A percentile compares a stretch with the other conserved stretches of the same genome.
phyloP scores from a whole-genome alignment of 345 rosid genomes.

The Jatropha curcas region DNA sequence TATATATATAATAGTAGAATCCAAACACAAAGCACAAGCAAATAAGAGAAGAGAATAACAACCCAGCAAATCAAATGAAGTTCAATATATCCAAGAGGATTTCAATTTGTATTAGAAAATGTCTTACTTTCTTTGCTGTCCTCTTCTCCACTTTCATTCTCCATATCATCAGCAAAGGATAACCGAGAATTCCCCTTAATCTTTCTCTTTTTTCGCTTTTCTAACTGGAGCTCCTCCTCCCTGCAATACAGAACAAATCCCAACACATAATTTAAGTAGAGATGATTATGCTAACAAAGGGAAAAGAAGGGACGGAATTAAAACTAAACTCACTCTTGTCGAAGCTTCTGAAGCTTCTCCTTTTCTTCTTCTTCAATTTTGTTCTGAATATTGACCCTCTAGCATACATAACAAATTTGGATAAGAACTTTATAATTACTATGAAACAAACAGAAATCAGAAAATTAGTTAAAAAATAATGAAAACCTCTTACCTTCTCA shows the following conservation, averaged over 20 bases:
- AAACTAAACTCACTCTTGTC: constrained; percentile 74
- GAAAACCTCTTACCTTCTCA: constrained; percentile 88
- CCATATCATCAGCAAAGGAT: constrained; percentile 86
- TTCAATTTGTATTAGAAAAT: constrained; percentile 15
- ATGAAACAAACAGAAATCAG: background rate
- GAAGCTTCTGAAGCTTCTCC: constrained; percentile 92
- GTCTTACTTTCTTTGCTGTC: constrained; percentile 52
- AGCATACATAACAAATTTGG: background rate
- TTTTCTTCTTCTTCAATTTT: constrained; percentile 97
- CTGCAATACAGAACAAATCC: constrained; percentile 31
- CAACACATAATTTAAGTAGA: constrained; percentile 9
- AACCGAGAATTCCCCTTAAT: constrained; percentile 69
- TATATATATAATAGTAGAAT: too few relatives aligned
- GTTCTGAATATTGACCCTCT: constrained; percentile 93
- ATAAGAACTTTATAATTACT: background rate
- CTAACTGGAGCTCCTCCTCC: constrained; percentile 87
- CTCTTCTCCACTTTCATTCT: constrained; percentile 76
- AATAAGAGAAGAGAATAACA: background rate
- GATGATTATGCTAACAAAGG: background rate
- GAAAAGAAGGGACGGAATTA: background rate
- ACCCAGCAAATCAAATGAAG: background rate
- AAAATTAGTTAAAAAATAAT: background rate
- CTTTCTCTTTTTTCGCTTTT: constrained; percentile 91
- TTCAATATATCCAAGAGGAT: background rate
- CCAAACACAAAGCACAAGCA: background rate